These are phyloP conservation scores for Copromyces sp. DNA, from an alignment of 495 filamentous ascomycete species.

Conservation along the genomic window DNA sequence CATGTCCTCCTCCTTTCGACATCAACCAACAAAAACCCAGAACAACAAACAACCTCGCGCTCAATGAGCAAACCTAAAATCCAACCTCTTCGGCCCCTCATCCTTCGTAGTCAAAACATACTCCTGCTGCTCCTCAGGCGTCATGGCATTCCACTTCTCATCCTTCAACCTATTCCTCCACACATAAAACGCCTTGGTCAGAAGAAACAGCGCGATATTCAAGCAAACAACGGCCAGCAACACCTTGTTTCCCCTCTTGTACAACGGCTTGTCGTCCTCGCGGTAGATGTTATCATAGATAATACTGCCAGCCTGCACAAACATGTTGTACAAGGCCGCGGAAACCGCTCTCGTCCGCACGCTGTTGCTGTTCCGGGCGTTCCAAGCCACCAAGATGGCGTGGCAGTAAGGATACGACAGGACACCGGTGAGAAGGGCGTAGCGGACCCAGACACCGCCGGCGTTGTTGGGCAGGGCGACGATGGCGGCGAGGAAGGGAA, in stretches of 20 bases:
- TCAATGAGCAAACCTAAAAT: slow-evolving; percentile 23
- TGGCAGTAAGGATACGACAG: slow-evolving; percentile 54
- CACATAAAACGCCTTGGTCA: slow-evolving; percentile 32
- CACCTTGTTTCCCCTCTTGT: slow-evolving; percentile 40
- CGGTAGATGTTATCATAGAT: slow-evolving; percentile 45
- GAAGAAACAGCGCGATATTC: slow-evolving; percentile 25
- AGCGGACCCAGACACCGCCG: slow-evolving; percentile 43
- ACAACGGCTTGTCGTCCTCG: slow-evolving; percentile 44
- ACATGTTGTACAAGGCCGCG: slow-evolving; percentile 40
- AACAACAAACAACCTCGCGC: neutral
- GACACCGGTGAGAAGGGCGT: slow-evolving; percentile 40
- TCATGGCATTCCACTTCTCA: slow-evolving; percentile 29
- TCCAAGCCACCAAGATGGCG: slow-evolving; percentile 51
- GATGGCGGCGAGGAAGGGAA: slow-evolving; percentile 45
- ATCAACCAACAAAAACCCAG: neutral
- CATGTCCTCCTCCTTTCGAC: neutral
- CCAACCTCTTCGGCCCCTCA: slow-evolving; percentile 22
- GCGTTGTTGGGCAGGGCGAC: slow-evolving; percentile 27
- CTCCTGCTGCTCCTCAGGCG: slow-evolving; percentile 24
- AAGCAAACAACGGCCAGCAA: slow-evolving; percentile 36
- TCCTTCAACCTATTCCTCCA: slow-evolving; percentile 26
- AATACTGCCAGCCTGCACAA: slow-evolving; percentile 39
- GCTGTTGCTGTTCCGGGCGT: slow-evolving; percentile 48
- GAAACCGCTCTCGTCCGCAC: slow-evolving; percentile 55
- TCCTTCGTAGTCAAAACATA: slow-evolving; percentile 20